Base-by-base conservation (phyloP, 2,329 filamentous ascomycete genomes). In the Myriosclerotinia duriaeana region DNA sequence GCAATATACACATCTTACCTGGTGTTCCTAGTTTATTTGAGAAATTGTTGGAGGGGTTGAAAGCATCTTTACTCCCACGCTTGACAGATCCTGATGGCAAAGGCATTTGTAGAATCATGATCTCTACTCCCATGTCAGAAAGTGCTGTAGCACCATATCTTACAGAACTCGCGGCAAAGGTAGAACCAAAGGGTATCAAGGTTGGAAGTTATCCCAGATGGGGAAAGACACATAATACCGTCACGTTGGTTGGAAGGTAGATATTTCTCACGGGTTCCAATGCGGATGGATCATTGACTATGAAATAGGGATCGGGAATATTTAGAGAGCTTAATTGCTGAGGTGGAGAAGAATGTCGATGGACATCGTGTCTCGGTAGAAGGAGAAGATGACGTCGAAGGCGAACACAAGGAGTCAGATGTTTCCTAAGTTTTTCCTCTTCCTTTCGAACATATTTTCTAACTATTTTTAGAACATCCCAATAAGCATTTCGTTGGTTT, bases 141-240 rank as follows among this genome's bases (percentile, higher is more conserved):
- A 97, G 93, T 78, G 85, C 85, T 22, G 87, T 97, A 42, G 94
- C 95, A 15, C 85, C 83, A 22, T 97, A 91, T 76, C 81, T 99
- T 74, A 94, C 92, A 0, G 85, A 91, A 71, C 80, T 98, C 69
- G 91, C 93, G 5, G 84, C 81, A 38, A 86, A 86, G 77, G 90
- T 93, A 30, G 89, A 87, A 76, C 80, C 87, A 0, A 87, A 85
- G 74, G 93, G 92, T 3, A 85, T 98, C 74, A 98, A 98, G 80
- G 92, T 98, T 20, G 95, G 95, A 56, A 96, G 92, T 78, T 98
- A 99, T 78, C 95, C 95, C 46, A 83, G 92, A 65, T 97, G 93
- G 93, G 92, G 90, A 6, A 94, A 92, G 82, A 87, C 87, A 74
- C 84, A 84, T 70, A 98, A 98, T 78, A 95, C 93, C 0, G 92